Conservation (phyloP, 805 yeast genomes). For the Metschnikowia bowlesiae region DNA sequence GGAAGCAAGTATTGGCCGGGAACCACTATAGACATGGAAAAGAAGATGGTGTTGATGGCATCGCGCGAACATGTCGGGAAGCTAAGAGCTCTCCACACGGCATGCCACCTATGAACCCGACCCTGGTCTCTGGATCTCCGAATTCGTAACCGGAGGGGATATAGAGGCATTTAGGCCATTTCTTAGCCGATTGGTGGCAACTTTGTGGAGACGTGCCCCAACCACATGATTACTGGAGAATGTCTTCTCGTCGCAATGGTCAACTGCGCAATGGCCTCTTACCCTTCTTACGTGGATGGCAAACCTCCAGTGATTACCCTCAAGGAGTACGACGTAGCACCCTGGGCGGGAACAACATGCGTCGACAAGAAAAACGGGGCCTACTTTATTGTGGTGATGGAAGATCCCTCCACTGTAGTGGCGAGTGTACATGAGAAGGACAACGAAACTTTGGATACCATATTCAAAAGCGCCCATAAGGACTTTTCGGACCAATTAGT, state of each 20-base stretch:
- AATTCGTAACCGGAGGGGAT: neutral
- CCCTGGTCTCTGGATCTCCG: neutral
- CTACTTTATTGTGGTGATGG: conserved; percentile 45
- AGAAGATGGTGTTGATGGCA: conserved; percentile 3
- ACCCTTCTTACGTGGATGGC: conserved; percentile 43
- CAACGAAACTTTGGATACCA: conserved; percentile 35
- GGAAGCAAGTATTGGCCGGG: conserved; percentile 84
- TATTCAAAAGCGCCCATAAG: conserved; percentile 44
- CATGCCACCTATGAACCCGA: neutral
- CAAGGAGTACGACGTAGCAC: conserved; percentile 46
- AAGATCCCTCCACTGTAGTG: conserved; percentile 40
- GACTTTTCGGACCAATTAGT: conserved; percentile 18
- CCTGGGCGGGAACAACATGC: conserved; percentile 50
- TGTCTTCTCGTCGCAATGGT: neutral
- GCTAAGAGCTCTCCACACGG: neutral
- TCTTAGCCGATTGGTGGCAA: neutral
- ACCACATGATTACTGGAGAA: neutral
- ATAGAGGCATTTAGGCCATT: neutral
- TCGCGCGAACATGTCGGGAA: conserved; percentile 1
- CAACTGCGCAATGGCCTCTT: conserved; percentile 15
- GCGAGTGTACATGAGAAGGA: conserved; percentile 40
- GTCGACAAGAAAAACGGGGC: conserved; percentile 35
- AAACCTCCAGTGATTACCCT: conserved; percentile 45
- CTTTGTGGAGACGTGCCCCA: neutral
- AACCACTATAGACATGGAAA: conserved; percentile 16